These are phyloP conservation scores for Cladosporium sp. DNA, from an alignment of 2,329 filamentous ascomycete species.

Conservation along the genomic window DNA sequence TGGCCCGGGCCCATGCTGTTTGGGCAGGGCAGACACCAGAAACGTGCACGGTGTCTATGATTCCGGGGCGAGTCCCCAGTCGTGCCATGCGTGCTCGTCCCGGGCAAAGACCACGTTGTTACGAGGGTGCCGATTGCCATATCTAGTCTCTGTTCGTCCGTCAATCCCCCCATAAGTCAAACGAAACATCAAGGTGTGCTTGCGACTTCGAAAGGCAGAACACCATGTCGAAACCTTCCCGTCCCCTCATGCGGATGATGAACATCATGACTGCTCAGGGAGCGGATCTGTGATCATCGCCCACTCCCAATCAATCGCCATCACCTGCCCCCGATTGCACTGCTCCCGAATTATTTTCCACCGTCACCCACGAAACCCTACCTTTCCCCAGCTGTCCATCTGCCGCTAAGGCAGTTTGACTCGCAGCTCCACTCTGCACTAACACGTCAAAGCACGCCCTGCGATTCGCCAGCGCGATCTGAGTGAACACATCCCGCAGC, in stretches of 20 bases:
- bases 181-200: neutral
- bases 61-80: conserved; percentile 11
- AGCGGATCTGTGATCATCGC: neutral
- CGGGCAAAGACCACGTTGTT: conserved; percentile 1
- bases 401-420: conserved; percentile 7
- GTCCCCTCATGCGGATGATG: neutral
- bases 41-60: conserved; percentile 4
- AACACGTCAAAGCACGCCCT: neutral
- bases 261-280: neutral
- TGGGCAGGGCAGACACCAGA: neutral
- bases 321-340: neutral
- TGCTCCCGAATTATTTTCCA: conserved; percentile 4
- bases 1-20: conserved; percentile 8
- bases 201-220: neutral
- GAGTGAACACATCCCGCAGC: conserved; percentile 7
- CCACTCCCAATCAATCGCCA: neutral
- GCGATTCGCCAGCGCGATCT: conserved; percentile 7
- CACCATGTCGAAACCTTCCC: neutral
- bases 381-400: conserved; percentile 13
- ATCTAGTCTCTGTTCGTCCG: too few relatives aligned
- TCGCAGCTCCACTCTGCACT: conserved; percentile 11
- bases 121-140: neutral
- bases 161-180: neutral
- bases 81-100: conserved; percentile 9
- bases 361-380: conserved; percentile 4